Evolutionary conservation across 108 stramenopile genomes (phyloP).

Genomic region (Craspedostauros australis): DNA sequence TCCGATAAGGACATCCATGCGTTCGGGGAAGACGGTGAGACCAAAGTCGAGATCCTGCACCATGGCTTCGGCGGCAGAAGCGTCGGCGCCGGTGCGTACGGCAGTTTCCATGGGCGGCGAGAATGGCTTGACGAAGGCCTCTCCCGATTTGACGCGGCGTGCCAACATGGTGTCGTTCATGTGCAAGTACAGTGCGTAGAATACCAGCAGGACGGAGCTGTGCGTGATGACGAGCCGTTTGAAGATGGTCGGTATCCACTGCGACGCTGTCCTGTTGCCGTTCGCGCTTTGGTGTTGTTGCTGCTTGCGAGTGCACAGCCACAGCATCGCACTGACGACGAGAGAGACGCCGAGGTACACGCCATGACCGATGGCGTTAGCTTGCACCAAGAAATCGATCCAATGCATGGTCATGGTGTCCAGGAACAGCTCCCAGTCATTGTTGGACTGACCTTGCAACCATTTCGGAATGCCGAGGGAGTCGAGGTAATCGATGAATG

Average conservation of each 20-base stretch:
- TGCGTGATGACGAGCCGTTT: background rate
- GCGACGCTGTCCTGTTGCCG: too few relatives aligned
- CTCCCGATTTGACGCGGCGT: background rate
- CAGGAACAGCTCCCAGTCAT: background rate
- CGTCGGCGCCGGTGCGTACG: too few relatives aligned
- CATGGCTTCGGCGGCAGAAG: too few relatives aligned
- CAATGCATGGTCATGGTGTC: background rate
- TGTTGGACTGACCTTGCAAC: background rate
- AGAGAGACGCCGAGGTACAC: background rate
- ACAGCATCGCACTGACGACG: background rate
- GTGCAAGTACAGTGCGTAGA: background rate
- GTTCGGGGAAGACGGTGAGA: slow-evolving; percentile 32
- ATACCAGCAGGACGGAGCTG: background rate
- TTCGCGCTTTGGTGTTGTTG: background rate
- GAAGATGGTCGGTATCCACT: too few relatives aligned
- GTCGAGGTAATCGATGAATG: slow-evolving; percentile 15
- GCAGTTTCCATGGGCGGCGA: too few relatives aligned
- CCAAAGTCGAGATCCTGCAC: too few relatives aligned
- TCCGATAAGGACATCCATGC: slow-evolving; percentile 31
- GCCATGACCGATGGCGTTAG: background rate
- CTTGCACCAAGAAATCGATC: background rate
- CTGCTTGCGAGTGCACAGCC: background rate
- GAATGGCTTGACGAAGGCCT: background rate
- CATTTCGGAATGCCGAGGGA: background rate
- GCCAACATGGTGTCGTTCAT: background rate